Conservation (phyloP, 306 rosid genomes). For the Citrullus amarus region DNA sequence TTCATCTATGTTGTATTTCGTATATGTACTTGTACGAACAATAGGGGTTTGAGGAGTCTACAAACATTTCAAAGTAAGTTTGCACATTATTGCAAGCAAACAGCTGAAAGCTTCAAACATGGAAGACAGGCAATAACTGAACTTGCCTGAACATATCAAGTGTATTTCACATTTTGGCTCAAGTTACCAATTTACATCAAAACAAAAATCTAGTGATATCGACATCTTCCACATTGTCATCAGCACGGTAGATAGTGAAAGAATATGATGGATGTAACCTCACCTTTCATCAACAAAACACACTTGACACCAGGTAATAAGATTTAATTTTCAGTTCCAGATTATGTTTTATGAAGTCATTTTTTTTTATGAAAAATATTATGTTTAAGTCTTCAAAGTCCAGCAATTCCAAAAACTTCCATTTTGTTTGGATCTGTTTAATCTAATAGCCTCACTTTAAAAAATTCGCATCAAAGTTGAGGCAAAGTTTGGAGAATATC, state of each 20-base stretch:
- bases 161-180: neutral
- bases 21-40: conserved; percentile 71
- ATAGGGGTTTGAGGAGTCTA: conserved; percentile 92
- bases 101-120: neutral
- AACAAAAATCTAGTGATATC: neutral
- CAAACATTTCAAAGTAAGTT: conserved; percentile 12
- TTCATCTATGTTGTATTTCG: conserved; percentile 58
- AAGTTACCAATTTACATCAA: neutral
- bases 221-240: neutral
- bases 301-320: neutral
- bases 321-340: neutral
- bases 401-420: too few relatives aligned
- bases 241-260: neutral
- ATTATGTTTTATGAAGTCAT: too few relatives aligned
- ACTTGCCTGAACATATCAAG: neutral
- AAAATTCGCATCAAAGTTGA: too few relatives aligned
- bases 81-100: neutral
- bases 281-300: too few relatives aligned
- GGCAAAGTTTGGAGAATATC: too few relatives aligned
- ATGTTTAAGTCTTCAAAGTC: too few relatives aligned
- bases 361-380: too few relatives aligned
- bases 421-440: too few relatives aligned
- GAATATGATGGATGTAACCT: neutral
- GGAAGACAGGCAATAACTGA: neutral
- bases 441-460: too few relatives aligned